Evolutionary conservation across 2,329 filamentous ascomycete species (phyloP).

Genomic region (Alternaria sp.): DNA sequence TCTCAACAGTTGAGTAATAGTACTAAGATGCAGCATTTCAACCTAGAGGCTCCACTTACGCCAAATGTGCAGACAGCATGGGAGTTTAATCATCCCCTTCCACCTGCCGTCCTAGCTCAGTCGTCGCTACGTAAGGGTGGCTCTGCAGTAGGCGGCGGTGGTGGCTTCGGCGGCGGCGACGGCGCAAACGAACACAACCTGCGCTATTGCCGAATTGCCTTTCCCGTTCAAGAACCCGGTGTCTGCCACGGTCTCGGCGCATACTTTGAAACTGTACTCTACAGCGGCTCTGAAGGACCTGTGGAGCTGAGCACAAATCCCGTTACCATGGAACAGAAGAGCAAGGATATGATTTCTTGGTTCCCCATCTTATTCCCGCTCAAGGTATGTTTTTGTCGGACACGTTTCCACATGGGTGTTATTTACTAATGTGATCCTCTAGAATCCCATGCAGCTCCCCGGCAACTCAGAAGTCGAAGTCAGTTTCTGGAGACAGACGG

Average conservation of each 20-base stretch:
- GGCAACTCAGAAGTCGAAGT: constrained; percentile 85
- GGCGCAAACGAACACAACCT: constrained; percentile 92
- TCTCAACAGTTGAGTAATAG: constrained; percentile 62
- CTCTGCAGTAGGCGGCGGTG: constrained; percentile 72
- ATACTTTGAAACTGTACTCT: constrained; percentile 97
- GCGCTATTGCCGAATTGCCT: constrained; percentile 78
- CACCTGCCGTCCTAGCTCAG: constrained; percentile 64
- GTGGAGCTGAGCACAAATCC: constrained; percentile 93
- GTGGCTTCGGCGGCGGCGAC: constrained; percentile 76
- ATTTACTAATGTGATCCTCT: constrained; percentile 16
- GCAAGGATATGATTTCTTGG: constrained; percentile 98
- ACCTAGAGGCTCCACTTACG: constrained; percentile 41
- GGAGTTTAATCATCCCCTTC: constrained; percentile 82
- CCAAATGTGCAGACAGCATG: constrained; percentile 76
- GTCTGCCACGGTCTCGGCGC: constrained; percentile 90
- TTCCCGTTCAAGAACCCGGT: constrained; percentile 79
- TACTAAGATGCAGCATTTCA: constrained; percentile 44
- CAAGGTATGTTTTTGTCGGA: constrained; percentile 67
- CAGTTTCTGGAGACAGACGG: constrained; percentile 95
- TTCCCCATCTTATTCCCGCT: constrained; percentile 98
- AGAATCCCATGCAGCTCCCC: constrained; percentile 87
- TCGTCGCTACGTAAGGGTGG: constrained; percentile 67
- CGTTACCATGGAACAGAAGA: constrained; percentile 89
- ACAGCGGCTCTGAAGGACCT: constrained; percentile 65
- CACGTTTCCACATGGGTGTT: too few species aligned